Evolutionary conservation across 2,329 filamentous ascomycete species (phyloP), one percentile per base, ranked within the genome.

Genomic region (Fusarium cyanostomum): DNA sequence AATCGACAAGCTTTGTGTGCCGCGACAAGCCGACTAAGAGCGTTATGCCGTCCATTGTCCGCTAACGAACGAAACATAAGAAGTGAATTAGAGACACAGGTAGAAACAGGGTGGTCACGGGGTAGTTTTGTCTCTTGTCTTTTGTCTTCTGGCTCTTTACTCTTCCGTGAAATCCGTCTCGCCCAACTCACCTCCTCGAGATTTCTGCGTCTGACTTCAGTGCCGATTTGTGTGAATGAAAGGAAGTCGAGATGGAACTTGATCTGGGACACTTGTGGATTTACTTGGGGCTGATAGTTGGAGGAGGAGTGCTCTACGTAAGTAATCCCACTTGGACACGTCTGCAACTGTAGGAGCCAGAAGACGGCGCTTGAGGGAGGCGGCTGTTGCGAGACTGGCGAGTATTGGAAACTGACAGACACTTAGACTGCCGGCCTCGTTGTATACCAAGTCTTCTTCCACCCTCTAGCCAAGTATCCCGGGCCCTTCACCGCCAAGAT

Each of bases 401-500:
- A 27, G 8, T 27, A n/a, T 11, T 5, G 12, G 24, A 35, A 10
- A 39, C 42, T 61, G 13, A 67, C 42, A 53, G n/a, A 9, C n/a
- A 37, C 4, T 11, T 42, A 83, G 81, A 70, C 72, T 39, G 58
- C 74, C 51, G 75, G 74, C 35, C 68, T 86, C 27, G 71, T 81
- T 46, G 66, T 86, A 38, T 89, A 89, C 71, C 80, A 86, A 52
- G 66, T 89, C 55, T 86, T 82, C 72, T 84, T 89, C 72, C 88
- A 90, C 69, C 87, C 88, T 4, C 76, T 90, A 9, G 82, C 86
- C 15, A 86, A 84, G 56, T 89, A 89, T 63, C 88, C 87, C 1
- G 88, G 88, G 2, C 89, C 88, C 0, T 77, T 88, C 43, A 71
- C 89, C 37, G 86, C 85, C 55, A 88, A 86, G 70, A 75, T 89